Percentiles rank a stretch among this genome's conserved stretches.
These are phyloP conservation scores for Cadophora malorum DNA, from an alignment of 2,329 filamentous ascomycete genomes.

Conservation along the genomic window DNA sequence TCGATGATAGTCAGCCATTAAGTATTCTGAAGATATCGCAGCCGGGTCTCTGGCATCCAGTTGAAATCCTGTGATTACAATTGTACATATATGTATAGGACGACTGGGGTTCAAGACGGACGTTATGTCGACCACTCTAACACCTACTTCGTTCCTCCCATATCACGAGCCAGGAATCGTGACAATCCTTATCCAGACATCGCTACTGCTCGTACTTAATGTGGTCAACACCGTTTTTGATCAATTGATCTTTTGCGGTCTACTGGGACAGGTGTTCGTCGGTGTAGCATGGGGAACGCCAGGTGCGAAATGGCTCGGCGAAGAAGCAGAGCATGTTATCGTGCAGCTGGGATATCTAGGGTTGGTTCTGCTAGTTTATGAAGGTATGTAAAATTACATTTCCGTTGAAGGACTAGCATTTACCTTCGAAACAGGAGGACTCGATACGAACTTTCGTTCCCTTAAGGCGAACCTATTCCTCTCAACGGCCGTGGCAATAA, in stretches of 20 bases:
- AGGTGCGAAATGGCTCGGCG: constrained; percentile 54
- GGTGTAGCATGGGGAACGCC: constrained; percentile 19
- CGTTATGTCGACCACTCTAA: not conserved
- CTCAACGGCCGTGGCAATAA: constrained; percentile 67
- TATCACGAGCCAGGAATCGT: constrained; percentile 68
- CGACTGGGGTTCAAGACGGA: too few species aligned
- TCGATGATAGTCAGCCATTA: not conserved
- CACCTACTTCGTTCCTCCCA: constrained; percentile 41
- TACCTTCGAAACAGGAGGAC: constrained; percentile 36
- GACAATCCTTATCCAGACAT: constrained; percentile 63
- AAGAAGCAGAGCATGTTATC: constrained; percentile 57
- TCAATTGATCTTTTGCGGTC: constrained; percentile 10
- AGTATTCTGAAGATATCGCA: not conserved
- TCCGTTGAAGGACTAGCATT: not conserved
- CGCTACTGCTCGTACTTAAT: constrained; percentile 69
- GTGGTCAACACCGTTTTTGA: constrained; percentile 53
- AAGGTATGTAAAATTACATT: constrained; percentile 46
- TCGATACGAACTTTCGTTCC: constrained; percentile 34
- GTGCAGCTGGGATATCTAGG: constrained; percentile 75
- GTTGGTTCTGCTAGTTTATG: constrained; percentile 71
- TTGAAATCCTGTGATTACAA: not conserved
- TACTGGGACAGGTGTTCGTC: constrained; percentile 12
- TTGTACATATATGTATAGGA: too few species aligned
- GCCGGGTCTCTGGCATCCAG: not conserved
- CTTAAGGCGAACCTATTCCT: constrained; percentile 65